A percentile compares a stretch with the other conserved stretches of the same genome.
These are phyloP conservation scores for Suillus discolor DNA, from an alignment of 768 basidiomycete genomes.

Conservation along the genomic window DNA sequence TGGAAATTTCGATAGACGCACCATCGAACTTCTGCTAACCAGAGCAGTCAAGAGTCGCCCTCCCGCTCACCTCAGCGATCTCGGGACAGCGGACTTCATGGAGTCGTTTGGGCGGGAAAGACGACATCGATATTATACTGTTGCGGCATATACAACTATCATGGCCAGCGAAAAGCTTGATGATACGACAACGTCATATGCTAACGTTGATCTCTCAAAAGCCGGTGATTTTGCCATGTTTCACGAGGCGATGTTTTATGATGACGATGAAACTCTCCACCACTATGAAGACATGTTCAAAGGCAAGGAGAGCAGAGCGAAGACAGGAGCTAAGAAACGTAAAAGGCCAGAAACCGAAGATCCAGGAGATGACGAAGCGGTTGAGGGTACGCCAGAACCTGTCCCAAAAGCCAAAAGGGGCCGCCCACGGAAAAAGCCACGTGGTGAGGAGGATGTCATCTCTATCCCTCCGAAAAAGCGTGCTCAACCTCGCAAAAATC, in stretches of 20 bases:
- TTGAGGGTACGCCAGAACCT: constrained; percentile 21
- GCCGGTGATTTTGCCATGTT: constrained; percentile 57
- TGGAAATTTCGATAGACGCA: constrained; percentile 76
- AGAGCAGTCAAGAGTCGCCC: constrained; percentile 65
- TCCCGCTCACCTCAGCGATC: constrained; percentile 73
- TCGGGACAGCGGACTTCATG: constrained; percentile 69
- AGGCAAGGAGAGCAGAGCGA: constrained; percentile 21
- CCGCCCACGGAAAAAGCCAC: constrained; percentile 42
- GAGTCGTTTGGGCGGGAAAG: constrained; percentile 87
- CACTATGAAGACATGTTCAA: constrained; percentile 55
- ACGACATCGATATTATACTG: constrained; percentile 81
- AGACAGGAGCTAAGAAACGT: constrained; percentile 27
- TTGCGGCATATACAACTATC: constrained; percentile 65
- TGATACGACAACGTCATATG: constrained; percentile 44
- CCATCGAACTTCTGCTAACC: constrained; percentile 77
- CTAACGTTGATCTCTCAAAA: constrained; percentile 47
- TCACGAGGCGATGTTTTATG: constrained; percentile 57
- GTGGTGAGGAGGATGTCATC: constrained; percentile 15
- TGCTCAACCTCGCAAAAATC: constrained; percentile 36
- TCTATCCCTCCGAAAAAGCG: constrained; percentile 34
- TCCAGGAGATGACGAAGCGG: constrained; percentile 27
- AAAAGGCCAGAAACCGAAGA: constrained; percentile 24
- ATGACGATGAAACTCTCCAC: constrained; percentile 41
- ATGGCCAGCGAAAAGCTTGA: constrained; percentile 69
- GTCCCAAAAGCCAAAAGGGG: constrained; percentile 49